Base-by-base conservation (phyloP, 805 yeast genomes). In the Saccharomycopsis olivae region DNA sequence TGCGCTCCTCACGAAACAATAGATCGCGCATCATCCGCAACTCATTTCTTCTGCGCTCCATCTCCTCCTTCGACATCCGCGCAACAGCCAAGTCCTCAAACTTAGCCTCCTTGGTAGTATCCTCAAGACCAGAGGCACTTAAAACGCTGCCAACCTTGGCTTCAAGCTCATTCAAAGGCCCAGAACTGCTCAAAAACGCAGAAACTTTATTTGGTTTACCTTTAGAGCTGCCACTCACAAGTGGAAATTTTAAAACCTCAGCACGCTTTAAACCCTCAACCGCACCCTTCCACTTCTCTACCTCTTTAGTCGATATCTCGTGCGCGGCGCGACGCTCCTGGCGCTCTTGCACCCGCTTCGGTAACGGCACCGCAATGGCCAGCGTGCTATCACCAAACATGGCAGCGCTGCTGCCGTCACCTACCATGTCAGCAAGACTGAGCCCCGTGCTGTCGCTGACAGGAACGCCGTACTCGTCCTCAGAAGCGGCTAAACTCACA, bases 1-100 rank as follows among this genome's bases (percentile, higher is more conserved):
- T 79, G 54, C 78, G 73, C 63, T 89, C 96, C 53, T 89, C 96
- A 52, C 97, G 71, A 64, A 87, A 92, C 95, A 89, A 85, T 47
- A 89, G 71, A 56, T 92, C 98, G 48, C 98, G 73, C 96, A 87
- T 86, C 53, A 82, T 61, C 50, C 97, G 73, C 50, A 89, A 68
- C 60, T 89, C 95, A 44, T 75, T 73, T 5, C 92, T 79, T 44
- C 94, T 70, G 55, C 77, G 75, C 40, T 65, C 62, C 63, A 89
- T 61, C 37, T 92, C 97, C 46, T 82, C 94, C 20, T 78, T 72
- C 0, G 92, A 69, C 58, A 89, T 61, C 53, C 80, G 78, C 1
- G 95, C 87, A 2, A 83, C 75, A 5, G 84, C 88, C 27, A 86
- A 70, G 39, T 88, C 84, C 58, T 89, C 96, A 58, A 87, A 88